Evolutionary conservation across 148 eudicot genomes (phyloP), one percentile per base, ranked within the genome.

Genomic region (Fallopia convolvulus): DNA sequence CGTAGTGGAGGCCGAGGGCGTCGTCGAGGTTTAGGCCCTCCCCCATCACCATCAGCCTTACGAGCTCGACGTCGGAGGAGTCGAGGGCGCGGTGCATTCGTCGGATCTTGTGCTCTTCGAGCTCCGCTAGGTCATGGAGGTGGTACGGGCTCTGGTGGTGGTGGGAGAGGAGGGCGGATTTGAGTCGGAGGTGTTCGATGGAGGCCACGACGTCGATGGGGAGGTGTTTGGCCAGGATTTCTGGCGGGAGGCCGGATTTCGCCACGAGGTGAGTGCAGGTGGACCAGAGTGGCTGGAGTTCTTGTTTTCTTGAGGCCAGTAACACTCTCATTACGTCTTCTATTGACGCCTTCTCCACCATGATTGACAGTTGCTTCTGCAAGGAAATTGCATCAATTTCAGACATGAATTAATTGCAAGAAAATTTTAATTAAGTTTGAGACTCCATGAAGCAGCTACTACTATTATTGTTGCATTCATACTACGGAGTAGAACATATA

Each of bases 311-410:
- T 77, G 99, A 95, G 10, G 99, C 99, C 61, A 90, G 76, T 55
- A 95, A 77, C 4, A 95, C 99, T 58, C 91, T 95, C 98, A 95
- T 95, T 13, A 95, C 99, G 81, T 95, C 98, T 47, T 95, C 99
- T 53, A 95, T 95, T 73, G 99, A 93, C 0, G 99, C 98, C 85
- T 95, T 95, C 65, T 93, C 98, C 49, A 95, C 99, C 88, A 95
- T 90, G 79, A 84, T 91, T 36, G 85, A 88, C 80, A 95, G 79
- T 83, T 95, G 98, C 78, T 93, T 95, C 99, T 95, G 89, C 82
- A 84, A 26, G 26, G 11, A 3, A 55, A 55, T 55, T 55, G 61
- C 36, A 10, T 61, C 68, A 23, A 17, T n/a, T 61, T 61, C 1
- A 26, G 36, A 61, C 6, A 61, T 26, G 30, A 26, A 0, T n/a